Percentiles rank a stretch among this genome's conserved stretches.
Evolutionary conservation across 352 stramenopile genomes (phyloP).

Genomic region (Phytophthora syringae): DNA sequence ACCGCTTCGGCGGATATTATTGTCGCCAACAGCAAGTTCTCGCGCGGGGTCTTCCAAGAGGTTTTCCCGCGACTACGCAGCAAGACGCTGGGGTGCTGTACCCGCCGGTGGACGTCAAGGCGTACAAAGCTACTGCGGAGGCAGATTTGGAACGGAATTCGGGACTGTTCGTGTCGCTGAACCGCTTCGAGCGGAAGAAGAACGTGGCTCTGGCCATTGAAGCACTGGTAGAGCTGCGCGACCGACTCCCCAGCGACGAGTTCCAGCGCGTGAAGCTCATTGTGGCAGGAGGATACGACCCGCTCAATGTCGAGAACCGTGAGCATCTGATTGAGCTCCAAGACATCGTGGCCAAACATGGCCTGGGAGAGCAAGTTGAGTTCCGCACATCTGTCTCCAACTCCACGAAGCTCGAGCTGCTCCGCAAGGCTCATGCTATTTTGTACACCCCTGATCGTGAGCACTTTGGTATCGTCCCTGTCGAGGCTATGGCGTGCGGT

Average conservation of each 20-base stretch:
- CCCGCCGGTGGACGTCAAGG: slow-evolving; percentile 91
- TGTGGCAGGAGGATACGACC: slow-evolving; percentile 97
- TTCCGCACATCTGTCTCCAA: slow-evolving; percentile 93
- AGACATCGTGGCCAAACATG: slow-evolving; percentile 62
- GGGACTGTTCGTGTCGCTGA: slow-evolving; percentile 94
- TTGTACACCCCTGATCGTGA: slow-evolving; percentile 97
- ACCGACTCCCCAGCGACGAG: slow-evolving; percentile 38
- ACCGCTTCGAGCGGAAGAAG: slow-evolving; percentile 99
- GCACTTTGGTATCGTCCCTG: slow-evolving; percentile 99
- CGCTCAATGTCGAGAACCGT: slow-evolving; percentile 95
- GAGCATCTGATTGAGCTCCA: slow-evolving; percentile 94
- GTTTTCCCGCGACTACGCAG: slow-evolving; percentile 84
- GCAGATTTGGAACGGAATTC: slow-evolving; percentile 43
- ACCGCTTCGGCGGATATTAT: slow-evolving; percentile 93
- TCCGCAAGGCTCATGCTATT: slow-evolving; percentile 87
- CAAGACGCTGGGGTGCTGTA: slow-evolving; percentile 92
- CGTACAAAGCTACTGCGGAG: slow-evolving; percentile 52
- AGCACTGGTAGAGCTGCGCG: slow-evolving; percentile 70
- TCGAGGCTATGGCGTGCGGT: slow-evolving; percentile 97
- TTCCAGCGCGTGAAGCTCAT: slow-evolving; percentile 85
- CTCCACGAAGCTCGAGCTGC: slow-evolving; percentile 84
- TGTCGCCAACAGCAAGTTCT: slow-evolving; percentile 98
- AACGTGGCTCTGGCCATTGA: slow-evolving; percentile 93
- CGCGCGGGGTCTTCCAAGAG: slow-evolving; percentile 86
- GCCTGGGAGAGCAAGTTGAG: slow-evolving; percentile 71